Evolutionary conservation across 164 flowering plant species (phyloP), one percentile per base, ranked within the genome.

Genomic region (Pachysandra terminalis): DNA sequence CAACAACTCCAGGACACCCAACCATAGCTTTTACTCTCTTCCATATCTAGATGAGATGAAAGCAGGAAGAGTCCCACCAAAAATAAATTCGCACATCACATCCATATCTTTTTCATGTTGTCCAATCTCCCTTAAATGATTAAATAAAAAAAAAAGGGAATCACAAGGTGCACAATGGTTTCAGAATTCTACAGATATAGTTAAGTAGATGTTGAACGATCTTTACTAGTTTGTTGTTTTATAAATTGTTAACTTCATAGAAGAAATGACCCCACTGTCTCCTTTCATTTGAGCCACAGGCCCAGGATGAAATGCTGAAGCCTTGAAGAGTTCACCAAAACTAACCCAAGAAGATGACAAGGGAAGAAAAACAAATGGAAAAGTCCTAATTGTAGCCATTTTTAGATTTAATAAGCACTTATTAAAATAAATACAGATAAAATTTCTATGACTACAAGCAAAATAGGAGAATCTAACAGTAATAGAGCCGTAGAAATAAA

Each of bases 91-190:
- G 63, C 81, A 75, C 68, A 81, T 69, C 75, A 68, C 73, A 69
- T 66, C 80, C 80, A 76, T 72, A 75, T 68, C 74, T 66, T 64
- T 63, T 37, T 51, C 71, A 78, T 57, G 57, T 69, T 56, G 69
- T 55, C 60, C 61, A 37, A 66, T 67, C 56, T 32, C 37, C 7
- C 37, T 7, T 32, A 32, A 32, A 32, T 32, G 3, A 3, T 32
- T 32, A 32, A 3, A 32, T 32, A 32, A 7, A 32, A 7, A 32
- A 3, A 32, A 32, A 32, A 32, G 7, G 37, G 7, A 3, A 7
- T 32, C 37, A 32, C 37, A 32, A 32, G 37, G 37, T 7, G 37
- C 37, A 3, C 37, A 32, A 7, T 32, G 37, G 37, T 32, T 7
- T 32, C 7, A 7, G 37, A 3, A 32, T 32, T 32, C 37, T 32